Evolutionary conservation across 257 asterid genomes (phyloP).

Genomic region (Solanum medicagineum): DNA sequence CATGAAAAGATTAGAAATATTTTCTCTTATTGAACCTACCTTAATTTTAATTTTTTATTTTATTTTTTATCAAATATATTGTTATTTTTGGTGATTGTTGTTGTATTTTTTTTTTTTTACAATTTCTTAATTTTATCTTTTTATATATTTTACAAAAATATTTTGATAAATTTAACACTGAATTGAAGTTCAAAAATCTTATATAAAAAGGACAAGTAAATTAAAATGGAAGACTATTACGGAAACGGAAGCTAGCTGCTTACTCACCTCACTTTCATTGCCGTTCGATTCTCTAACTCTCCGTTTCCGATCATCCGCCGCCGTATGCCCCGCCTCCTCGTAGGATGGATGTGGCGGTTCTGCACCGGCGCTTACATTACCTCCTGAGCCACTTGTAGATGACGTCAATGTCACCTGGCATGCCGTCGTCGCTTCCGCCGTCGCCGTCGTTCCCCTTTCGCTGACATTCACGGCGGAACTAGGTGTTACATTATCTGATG

Average conservation of each 20-base stretch:
- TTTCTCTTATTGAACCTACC: too few relatives aligned
- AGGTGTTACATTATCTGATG: neutral
- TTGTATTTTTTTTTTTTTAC: too few relatives aligned
- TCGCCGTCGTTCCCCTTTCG: neutral
- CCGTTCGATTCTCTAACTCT: constrained; percentile 3
- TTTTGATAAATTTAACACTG: too few relatives aligned
- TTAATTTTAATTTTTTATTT: too few relatives aligned
- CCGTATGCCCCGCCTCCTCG: neutral
- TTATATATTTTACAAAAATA: too few relatives aligned
- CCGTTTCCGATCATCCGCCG: constrained; percentile 7
- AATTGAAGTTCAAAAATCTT: too few relatives aligned
- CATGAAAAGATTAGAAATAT: too few relatives aligned
- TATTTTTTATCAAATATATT: too few relatives aligned
- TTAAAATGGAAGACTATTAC: neutral
- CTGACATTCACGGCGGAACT: neutral
- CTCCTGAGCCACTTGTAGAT: constrained; percentile 7
- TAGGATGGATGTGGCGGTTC: neutral
- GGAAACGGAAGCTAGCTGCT: neutral
- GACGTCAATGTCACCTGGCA: constrained; percentile 1
- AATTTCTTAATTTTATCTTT: too few relatives aligned
- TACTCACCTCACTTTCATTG: constrained; percentile 4
- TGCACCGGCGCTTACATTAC: constrained; percentile 4
- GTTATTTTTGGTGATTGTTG: too few relatives aligned
- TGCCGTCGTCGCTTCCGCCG: neutral
- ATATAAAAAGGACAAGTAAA: too few relatives aligned